phyloP scores from a whole-genome alignment of 1,139 yeast genomes.

The Pichia terricola region DNA sequence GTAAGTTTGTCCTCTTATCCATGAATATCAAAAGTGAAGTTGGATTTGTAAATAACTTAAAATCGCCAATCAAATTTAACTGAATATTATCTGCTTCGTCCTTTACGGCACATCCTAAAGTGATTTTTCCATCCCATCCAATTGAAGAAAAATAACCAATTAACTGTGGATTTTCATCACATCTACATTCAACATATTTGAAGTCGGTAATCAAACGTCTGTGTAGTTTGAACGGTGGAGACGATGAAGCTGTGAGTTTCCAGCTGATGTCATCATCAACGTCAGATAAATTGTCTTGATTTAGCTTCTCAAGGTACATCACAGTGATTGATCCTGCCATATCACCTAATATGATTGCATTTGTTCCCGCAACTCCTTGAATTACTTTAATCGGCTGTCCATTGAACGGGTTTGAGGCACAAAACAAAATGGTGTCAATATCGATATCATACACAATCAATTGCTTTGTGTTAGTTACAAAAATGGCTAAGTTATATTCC shows the following conservation, averaged over 20 bases:
- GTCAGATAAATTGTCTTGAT: constrained; percentile 4
- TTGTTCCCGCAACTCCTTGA: constrained; percentile 15
- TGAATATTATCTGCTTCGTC: constrained; percentile 2
- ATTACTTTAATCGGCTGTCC: constrained; percentile 17
- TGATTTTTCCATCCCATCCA: constrained; percentile 52
- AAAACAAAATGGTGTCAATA: constrained; percentile 9
- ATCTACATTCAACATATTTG: constrained; percentile 20
- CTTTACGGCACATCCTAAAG: constrained; percentile 28
- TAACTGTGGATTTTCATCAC: constrained; percentile 13
- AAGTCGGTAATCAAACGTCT: constrained; percentile 34
- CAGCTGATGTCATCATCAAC: constrained; percentile 1
- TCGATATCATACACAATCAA: constrained; percentile 20
- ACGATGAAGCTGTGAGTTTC: constrained; percentile 14
- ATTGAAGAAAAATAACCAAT: constrained; percentile 39
- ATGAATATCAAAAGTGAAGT: constrained; percentile 30
- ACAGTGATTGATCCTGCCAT: constrained; percentile 28
- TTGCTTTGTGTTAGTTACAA: constrained; percentile 20
- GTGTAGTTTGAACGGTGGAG: constrained; percentile 27
- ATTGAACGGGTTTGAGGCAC: constrained; percentile 11
- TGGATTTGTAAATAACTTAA: constrained; percentile 37
- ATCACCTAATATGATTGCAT: constrained; percentile 24
- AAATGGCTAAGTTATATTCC: constrained; percentile 14
- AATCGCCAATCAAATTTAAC: constrained; percentile 24
- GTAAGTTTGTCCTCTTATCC: constrained; percentile 14
- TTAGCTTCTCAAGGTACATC: background rate